A percentile compares a stretch with the other conserved stretches of the same genome.
Conservation (phyloP, 805 yeast species). For the Saccharomycopsis vini region DNA sequence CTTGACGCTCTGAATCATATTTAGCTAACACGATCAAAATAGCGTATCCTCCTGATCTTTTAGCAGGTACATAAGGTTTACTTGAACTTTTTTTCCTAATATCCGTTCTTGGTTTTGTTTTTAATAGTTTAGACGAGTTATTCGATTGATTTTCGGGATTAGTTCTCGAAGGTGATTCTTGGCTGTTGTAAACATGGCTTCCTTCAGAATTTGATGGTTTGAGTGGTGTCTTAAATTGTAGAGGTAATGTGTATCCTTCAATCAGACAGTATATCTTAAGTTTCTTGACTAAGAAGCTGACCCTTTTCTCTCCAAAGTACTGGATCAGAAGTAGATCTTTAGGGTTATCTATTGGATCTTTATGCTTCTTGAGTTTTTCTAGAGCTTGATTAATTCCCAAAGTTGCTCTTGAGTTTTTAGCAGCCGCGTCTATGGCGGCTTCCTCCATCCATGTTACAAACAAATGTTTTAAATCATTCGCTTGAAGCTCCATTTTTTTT, state of each 20-base stretch:
- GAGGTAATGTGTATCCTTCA: slow-evolving; percentile 40
- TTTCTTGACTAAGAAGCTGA: slow-evolving; percentile 38
- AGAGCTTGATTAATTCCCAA: slow-evolving; percentile 48
- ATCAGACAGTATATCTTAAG: slow-evolving; percentile 48
- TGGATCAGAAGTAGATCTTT: slow-evolving; percentile 49
- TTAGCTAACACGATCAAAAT: slow-evolving; percentile 53
- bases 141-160: slow-evolving; percentile 22
- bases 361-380: slow-evolving; percentile 38
- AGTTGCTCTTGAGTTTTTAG: slow-evolving; percentile 44
- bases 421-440: slow-evolving; percentile 35
- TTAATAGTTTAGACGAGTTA: too few species aligned
- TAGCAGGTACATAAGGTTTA: slow-evolving; percentile 54
- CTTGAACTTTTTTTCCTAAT: slow-evolving; percentile 22
- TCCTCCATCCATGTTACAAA: slow-evolving; percentile 54
- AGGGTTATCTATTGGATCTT: slow-evolving; percentile 43
- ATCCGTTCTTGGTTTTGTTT: slow-evolving; percentile 21
- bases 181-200: neutral
- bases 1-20: slow-evolving; percentile 39
- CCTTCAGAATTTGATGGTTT: neutral
- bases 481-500: slow-evolving; percentile 30
- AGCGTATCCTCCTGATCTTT: slow-evolving; percentile 80
- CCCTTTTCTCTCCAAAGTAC: slow-evolving; percentile 66
- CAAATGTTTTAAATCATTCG: slow-evolving; percentile 41
- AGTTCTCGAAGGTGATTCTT: slow-evolving; percentile 11
- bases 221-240: slow-evolving; percentile 17